A percentile compares a stretch with the other conserved stretches of the same genome.
Evolutionary conservation across 1,284 basidiomycete species (phyloP).

Genomic region (Thelephora terrestris): DNA sequence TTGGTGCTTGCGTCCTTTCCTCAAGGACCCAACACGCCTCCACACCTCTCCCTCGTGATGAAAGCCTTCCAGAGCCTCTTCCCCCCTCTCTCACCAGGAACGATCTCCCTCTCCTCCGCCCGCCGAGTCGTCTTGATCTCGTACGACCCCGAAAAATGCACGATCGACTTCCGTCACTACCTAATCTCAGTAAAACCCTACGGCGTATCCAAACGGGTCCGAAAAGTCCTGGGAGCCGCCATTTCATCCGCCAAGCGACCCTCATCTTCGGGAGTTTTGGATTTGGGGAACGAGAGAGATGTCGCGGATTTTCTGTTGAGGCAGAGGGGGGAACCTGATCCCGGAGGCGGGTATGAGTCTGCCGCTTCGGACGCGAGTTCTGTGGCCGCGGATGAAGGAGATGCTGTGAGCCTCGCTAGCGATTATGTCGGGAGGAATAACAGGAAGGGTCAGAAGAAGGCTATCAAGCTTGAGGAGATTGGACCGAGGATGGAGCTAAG

Average conservation of each 20-base stretch:
- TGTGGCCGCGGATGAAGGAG: constrained; percentile 73
- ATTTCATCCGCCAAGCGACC: constrained; percentile 30
- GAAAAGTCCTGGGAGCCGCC: constrained; percentile 74
- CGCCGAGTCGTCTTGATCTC: constrained; percentile 90
- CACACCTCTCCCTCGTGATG: constrained; percentile 64
- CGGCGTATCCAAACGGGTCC: constrained; percentile 88
- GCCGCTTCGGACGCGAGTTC: constrained; percentile 68
- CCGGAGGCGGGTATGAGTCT: constrained; percentile 80
- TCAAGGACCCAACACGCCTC: constrained; percentile 58
- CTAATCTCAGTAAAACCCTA: constrained; percentile 93
- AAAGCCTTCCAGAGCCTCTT: constrained; percentile 87
- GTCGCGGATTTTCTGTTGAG: constrained; percentile 92
- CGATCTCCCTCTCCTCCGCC: constrained; percentile 71
- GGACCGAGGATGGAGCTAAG: constrained; percentile 92
- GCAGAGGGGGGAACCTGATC: constrained; percentile 53
- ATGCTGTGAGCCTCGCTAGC: constrained; percentile 76
- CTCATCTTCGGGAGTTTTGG: constrained; percentile 39
- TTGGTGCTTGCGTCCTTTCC: constrained; percentile 73
- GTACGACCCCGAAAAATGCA: constrained; percentile 81
- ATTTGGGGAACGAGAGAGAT: constrained; percentile 86
- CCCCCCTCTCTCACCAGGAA: constrained; percentile 75
- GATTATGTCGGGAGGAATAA: constrained; percentile 96
- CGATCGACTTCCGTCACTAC: constrained; percentile 92
- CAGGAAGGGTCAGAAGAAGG: constrained; percentile 81
- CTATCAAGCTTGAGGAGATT: constrained; percentile 88